Evolutionary conservation across 1,284 basidiomycete species (phyloP), one percentile per base, ranked within the genome.

Genomic region (Cryptococcus deneoformans): DNA sequence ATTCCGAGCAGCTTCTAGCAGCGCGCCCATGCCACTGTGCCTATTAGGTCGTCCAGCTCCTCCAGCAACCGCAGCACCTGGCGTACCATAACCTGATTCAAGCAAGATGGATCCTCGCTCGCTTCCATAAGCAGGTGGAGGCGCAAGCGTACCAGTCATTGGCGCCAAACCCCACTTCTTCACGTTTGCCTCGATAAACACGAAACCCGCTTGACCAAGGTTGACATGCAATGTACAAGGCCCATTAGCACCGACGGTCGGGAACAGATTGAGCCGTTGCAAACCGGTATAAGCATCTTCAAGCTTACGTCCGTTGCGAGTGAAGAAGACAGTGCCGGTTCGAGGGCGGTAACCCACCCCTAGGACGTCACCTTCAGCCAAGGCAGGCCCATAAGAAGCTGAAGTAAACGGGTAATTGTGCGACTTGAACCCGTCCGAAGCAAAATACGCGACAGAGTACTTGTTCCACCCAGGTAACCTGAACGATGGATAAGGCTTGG

Each of bases 111-210:
- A 94, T 10, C 94, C 93, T 14, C 91, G 83, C 73, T 97, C 92
- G 65, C 89, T 92, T 20, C 93, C 93, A 73, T 97, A 97, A 0
- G 94, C 92, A 2, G 93, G 93, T 20, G 93, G 93, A 34, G 93
- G 93, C 0, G 94, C 93, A 8, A 97, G 83, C 0, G 94, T 97
- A 44, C 93, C 93, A 14, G 92, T 87, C 77, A 92, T 95, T 6
- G 93, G 93, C 29, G 94, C 93, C 40, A 97, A 79, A 24, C 93
- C 93, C 94, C 93, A 97, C 76, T 96, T 96, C 83, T 97, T 97
- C 59, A 97, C 94, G 73, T 97, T 96, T 38, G 93, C 93, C 78
- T 97, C 93, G 69, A 97, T 96, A 69, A 95, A 97, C 42, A 97
- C 93, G 71, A 97, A 97, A 1, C 93, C 93, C 12, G 90, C 88